Percentiles rank a stretch among this genome's conserved stretches.
These are phyloP conservation scores for Alternaria novae-zelandiae DNA, from an alignment of 2,329 filamentous ascomycete species.

Conservation along the genomic window DNA sequence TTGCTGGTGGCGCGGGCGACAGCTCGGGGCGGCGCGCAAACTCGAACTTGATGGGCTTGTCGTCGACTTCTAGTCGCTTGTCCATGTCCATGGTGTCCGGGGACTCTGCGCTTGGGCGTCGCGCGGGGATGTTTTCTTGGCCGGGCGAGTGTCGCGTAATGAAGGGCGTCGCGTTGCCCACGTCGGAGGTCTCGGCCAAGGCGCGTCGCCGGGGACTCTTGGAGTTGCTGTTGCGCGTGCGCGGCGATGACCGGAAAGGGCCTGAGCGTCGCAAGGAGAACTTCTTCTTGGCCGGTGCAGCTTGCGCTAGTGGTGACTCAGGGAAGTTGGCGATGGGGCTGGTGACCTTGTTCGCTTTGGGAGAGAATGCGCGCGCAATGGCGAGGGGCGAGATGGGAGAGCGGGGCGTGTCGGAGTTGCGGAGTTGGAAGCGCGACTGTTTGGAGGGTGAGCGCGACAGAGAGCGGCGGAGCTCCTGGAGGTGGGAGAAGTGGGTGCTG, in stretches of 20 bases:
- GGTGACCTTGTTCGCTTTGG: conserved; percentile 53
- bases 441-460: conserved; percentile 94
- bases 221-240: conserved; percentile 69
- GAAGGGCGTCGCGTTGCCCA: conserved; percentile 70
- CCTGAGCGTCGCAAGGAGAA: conserved; percentile 57
- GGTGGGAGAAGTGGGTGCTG: conserved; percentile 70
- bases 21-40: conserved; percentile 45
- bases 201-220: conserved; percentile 78
- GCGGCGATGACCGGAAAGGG: conserved; percentile 63
- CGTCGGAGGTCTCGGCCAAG: conserved; percentile 72
- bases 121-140: conserved; percentile 53
- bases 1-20: conserved; percentile 57
- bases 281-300: conserved; percentile 66
- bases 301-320: conserved; percentile 64
- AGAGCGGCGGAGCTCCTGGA: conserved; percentile 83
- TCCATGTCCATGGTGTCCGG: conserved; percentile 44
- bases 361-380: conserved; percentile 55
- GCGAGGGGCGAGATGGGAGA: conserved; percentile 54
- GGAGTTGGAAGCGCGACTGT: conserved; percentile 70
- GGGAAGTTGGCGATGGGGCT: conserved; percentile 59
- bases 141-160: conserved; percentile 56
- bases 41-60: conserved; percentile 57
- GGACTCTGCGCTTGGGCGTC: conserved; percentile 35
- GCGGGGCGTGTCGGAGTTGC: conserved; percentile 53
- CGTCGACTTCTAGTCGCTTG: conserved; percentile 52